Conservation (phyloP, 2,329 filamentous ascomycete genomes). For the Cladosporium cucumerinum region DNA sequence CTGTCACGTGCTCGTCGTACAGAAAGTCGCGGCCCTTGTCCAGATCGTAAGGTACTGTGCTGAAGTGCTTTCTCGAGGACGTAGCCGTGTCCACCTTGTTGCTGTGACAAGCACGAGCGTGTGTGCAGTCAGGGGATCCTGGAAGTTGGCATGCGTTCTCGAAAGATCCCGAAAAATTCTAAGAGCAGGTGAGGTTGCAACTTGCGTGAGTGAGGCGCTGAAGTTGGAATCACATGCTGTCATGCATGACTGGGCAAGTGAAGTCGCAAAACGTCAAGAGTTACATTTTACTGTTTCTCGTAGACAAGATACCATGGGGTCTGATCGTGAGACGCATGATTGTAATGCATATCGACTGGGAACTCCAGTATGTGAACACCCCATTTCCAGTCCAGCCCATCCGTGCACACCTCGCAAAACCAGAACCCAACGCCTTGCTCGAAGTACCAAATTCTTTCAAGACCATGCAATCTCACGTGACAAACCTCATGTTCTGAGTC, state of each 20-base stretch:
- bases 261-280: background rate
- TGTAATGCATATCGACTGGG: background rate
- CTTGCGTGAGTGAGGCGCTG: background rate
- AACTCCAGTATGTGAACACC: background rate
- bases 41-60: background rate
- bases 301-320: background rate
- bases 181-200: background rate
- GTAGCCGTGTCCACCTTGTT: background rate
- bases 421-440: conserved; percentile 10
- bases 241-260: background rate
- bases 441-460: conserved; percentile 1
- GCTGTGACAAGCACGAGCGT: background rate
- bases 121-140: background rate
- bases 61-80: background rate
- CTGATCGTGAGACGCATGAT: background rate
- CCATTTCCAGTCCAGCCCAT: background rate
- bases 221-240: background rate
- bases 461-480: conserved; percentile 32
- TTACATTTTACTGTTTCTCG: background rate
- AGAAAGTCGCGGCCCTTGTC: background rate
- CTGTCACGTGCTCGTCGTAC: background rate
- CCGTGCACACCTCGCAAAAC: background rate
- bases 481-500: conserved; percentile 43
- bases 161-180: background rate
- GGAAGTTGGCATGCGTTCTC: background rate